Evolutionary conservation across 2,329 filamentous ascomycete species (phyloP), one percentile per base, ranked within the genome.

Genomic region (Neofusicoccum sp.): DNA sequence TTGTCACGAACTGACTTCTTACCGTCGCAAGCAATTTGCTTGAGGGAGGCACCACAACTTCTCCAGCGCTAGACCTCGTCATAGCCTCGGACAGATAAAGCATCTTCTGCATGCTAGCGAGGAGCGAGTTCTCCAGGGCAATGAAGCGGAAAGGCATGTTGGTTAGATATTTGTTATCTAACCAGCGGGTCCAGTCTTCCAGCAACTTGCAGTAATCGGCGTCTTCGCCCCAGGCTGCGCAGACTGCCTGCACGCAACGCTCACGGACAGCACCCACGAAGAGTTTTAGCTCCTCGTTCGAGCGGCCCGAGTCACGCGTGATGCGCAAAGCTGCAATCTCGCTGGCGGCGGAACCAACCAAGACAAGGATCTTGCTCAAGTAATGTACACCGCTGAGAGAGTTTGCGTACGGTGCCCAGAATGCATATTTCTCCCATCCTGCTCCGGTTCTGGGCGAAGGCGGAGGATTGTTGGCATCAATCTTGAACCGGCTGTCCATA

Each of bases 331-430:
- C 85, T 1, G 90, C 90, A 82, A 97, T 88, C 70, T 97, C 93
- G 30, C 89, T 89, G 1, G 91, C 90, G 2, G 90, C 93, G 2
- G 89, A 89, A n/a, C 93, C 92, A 3, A 99, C 86, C 3, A 97
- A 80, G 0, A 87, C 82, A 24, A 98, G 80, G 71, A 95, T 88
- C 71, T 89, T 91, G 54, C 89, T 87, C 4, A 99, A 82, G 70
- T 96, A 97, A 72, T 96, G 86, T 1, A 93, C 90, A n/a, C 90
- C 93, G 62, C 92, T 96, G 26, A 98, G 79, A 0, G 93, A 93
- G 70, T 97, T 98, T 1, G 92, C 90, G 77, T 90, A 89, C 0
- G 93, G 95, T 3, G 93, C 93, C 93, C 93, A 98, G 75, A 98
- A 99, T 0, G 93, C 93, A 73, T 77, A 95, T 86, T 77, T 93